These are phyloP conservation scores for Phytophthora fragariae DNA, from an alignment of 352 stramenopile genomes.

Conservation along the genomic window DNA sequence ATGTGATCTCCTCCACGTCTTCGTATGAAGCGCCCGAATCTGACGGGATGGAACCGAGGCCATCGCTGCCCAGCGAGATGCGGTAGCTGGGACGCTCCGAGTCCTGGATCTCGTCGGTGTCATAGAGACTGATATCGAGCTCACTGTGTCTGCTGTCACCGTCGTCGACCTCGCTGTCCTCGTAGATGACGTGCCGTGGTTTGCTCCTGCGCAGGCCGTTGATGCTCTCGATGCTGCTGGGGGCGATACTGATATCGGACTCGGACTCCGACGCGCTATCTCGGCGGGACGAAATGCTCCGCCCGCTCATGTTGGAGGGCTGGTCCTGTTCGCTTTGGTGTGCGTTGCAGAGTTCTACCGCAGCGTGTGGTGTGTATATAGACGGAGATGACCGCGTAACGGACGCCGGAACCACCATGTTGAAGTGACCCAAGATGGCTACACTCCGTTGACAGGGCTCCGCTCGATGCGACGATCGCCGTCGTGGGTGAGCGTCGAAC, in stretches of 20 bases:
- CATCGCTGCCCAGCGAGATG: constrained; percentile 41
- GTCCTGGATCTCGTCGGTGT: constrained; percentile 53
- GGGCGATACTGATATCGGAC: constrained; percentile 36
- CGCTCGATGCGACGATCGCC: constrained; percentile 10
- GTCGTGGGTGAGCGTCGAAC: constrained; percentile 12
- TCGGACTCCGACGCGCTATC: constrained; percentile 35
- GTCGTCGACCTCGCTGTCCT: constrained; percentile 38
- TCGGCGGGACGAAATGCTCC: constrained; percentile 17
- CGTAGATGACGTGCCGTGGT: constrained; percentile 35
- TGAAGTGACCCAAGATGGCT: constrained; percentile 22
- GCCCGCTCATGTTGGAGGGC: constrained; percentile 16
- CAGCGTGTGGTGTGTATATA: no score
- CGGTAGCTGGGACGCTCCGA: constrained; percentile 28
- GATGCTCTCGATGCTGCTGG: constrained; percentile 31
- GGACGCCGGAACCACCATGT: neutral
- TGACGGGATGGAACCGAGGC: constrained; percentile 39
- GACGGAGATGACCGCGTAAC: neutral
- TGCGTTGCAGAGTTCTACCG: no score
- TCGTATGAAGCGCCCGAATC: constrained; percentile 15
- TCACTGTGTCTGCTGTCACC: constrained; percentile 58
- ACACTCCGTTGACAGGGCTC: constrained; percentile 7
- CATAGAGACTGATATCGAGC: constrained; percentile 69
- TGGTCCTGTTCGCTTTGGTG: no score
- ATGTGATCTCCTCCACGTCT: constrained; percentile 20
- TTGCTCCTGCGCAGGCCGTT: constrained; percentile 26